Base-by-base conservation (phyloP, 78 protist species). In the Cavenderia fasciculata region DNA sequence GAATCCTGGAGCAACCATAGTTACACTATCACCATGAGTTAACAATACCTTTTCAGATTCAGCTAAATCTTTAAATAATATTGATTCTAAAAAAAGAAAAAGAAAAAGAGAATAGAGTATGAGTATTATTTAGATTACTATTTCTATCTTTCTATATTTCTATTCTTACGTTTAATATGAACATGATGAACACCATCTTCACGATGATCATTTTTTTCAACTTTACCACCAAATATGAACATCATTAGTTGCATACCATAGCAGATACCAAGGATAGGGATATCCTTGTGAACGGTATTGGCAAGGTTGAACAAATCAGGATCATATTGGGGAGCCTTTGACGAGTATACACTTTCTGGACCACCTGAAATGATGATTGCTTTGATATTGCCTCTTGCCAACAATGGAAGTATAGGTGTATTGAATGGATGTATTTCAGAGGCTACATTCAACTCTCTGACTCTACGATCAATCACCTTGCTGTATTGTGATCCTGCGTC, bases 191-290 rank as follows among this genome's bases (percentile, higher is more conserved):
- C 96, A 41, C 98, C 98, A 44, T 98, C 98, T 75, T 97, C 98
- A 19, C 98, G 73, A 74, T 85, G 87, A 11, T 19, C 85, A 46
- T 86, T 85, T 43, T 44, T 29, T 71, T 84, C 97, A 18, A 98
- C 98, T 21, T 56, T 63, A 21, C 99, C 99, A 6, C 96, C 97
- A 59, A 41, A 61, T 27, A 77, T 44, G 49, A 33, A 40, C 10
- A 77, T 87, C 78, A 97, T 62, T 41, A 97, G 77, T 85, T 98
- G 99, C 97, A 97, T 91, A 19, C 99, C 99, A 63, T 98, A 98
- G 88, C 99, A 98, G 57, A 98, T 97, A 74, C 99, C 99, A 2
- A 97, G 63, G 12, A 97, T 23, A 0, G 98, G 98, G n/a, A 94
- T 2, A 27, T 54, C 54, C 18, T 27, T 70, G 4, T 41, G 19